Percentiles rank a stretch among this genome's conserved stretches.
phyloP scores from a whole-genome alignment of 169 alveolate genomes.

The Plasmodium fragile region DNA sequence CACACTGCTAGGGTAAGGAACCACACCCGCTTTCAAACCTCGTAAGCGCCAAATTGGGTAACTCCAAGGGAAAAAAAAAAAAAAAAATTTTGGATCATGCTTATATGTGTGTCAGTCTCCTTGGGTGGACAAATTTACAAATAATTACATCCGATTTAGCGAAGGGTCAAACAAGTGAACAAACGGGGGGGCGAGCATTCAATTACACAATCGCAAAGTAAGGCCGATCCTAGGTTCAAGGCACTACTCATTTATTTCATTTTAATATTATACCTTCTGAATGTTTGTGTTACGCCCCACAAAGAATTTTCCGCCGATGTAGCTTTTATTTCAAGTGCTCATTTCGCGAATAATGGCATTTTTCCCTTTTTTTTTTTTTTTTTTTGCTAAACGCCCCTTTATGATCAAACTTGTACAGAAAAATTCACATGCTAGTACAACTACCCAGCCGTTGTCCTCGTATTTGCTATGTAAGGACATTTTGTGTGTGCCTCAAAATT shows the following conservation, averaged over 20 bases:
- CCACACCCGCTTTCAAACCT: neutral
- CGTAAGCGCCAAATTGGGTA: neutral
- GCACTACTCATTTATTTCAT: neutral
- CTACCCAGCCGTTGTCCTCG: neutral
- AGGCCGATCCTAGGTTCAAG: neutral
- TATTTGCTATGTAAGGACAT: neutral
- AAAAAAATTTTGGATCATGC: neutral
- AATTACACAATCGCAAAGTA: neutral
- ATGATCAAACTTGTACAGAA: neutral
- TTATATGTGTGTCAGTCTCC: neutral
- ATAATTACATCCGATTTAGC: neutral
- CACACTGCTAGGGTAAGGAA: neutral
- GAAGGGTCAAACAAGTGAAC: neutral
- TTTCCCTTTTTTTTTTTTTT: neutral
- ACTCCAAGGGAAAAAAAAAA: neutral
- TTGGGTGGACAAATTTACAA: neutral
- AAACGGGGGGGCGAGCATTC: neutral
- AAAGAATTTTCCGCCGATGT: neutral
- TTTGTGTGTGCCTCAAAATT: neutral
- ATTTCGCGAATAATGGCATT: neutral
- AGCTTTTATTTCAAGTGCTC: neutral
- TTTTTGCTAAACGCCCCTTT: neutral
- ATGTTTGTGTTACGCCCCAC: neutral
- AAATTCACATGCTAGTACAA: neutral
- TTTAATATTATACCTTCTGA: neutral